Evolutionary conservation across 164 flowering plant genomes (phyloP), one percentile per base, ranked within the genome.

Genomic region (Dillenia turbinata): DNA sequence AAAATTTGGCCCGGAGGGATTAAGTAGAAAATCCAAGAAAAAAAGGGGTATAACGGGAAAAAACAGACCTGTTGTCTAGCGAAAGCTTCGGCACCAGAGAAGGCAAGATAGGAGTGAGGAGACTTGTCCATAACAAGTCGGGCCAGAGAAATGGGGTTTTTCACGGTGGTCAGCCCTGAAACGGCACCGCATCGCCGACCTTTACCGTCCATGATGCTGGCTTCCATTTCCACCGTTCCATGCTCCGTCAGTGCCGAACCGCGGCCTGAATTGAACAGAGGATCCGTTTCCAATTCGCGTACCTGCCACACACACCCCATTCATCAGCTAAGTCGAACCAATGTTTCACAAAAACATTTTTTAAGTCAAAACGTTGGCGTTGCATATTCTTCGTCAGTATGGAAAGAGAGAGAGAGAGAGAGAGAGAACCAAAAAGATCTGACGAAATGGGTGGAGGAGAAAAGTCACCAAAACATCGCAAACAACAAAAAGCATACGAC

Each of bases 211-310:
- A 94, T 94, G 43, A 94, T 94, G 75, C 92, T 86, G 0, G 99
- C 97, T 66, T 94, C 99, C 97, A 94, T 94, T 83, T 94, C 99
- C 68, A 81, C 99, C 76, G 92, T 91, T 44, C 96, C 97, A 44
- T 83, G 80, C 68, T 69, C 92, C 12, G 99, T 89, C 46, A 94
- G 75, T 1, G 93, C 97, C 0, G 97, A 92, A 72, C 99, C 99
- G 52, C 96, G 87, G 16, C 99, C 99, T 0, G 99, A 86, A 61
- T 94, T 94, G 70, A 94, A 94, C 12, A 89, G 12, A 0, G 99
- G 99, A 70, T 94, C 92, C 8, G 75, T 79, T 62, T 94, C 99
- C 69, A 94, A 59, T 68, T 94, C 97, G 26, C 92, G 69, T 22
- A 93, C 96, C 97, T 91, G 62, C 8, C 61, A 26, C 40, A 16